These are phyloP conservation scores for Ustilago curta DNA, from an alignment of 1,284 basidiomycete genomes.

Conservation along the genomic window DNA sequence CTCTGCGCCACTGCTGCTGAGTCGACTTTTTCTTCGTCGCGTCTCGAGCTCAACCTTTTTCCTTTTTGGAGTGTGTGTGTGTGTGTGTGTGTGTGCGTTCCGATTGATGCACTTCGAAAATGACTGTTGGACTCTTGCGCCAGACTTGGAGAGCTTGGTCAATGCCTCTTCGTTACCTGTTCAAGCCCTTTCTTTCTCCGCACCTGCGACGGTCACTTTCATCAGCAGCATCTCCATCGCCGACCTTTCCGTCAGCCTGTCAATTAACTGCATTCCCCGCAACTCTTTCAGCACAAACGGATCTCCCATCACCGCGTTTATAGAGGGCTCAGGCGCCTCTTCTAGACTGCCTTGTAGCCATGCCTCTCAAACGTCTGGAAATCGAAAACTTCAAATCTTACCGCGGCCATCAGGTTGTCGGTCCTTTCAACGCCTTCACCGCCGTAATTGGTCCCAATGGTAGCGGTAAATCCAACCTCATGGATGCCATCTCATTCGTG, in stretches of 20 bases:
- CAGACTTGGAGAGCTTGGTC: too few species aligned
- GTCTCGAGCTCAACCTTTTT: constrained; percentile 5
- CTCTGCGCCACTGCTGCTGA: constrained; percentile 4
- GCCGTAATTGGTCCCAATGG: constrained; percentile 97
- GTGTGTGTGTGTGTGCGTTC: neutral
- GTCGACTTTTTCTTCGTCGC: neutral
- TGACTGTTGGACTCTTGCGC: neutral
- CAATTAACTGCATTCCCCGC: neutral
- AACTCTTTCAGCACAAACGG: neutral
- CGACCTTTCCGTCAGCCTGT: neutral
- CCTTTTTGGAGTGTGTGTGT: too few species aligned
- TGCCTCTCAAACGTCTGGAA: constrained; percentile 67
- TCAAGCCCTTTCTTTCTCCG: neutral
- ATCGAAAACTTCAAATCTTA: constrained; percentile 73
- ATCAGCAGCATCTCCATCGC: neutral
- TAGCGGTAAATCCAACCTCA: constrained; percentile 97
- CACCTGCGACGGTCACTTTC: neutral
- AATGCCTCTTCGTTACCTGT: neutral
- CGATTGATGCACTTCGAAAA: neutral
- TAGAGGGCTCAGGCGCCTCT: constrained; percentile 38
- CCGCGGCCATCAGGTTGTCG: constrained; percentile 85
- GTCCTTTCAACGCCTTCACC: constrained; percentile 91
- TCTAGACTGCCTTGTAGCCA: constrained; percentile 28
- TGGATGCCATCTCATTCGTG: constrained; percentile 99
- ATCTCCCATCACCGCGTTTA: neutral